phyloP scores from a whole-genome alignment of 139 green algal genomes.

The Microglena sp. region DNA sequence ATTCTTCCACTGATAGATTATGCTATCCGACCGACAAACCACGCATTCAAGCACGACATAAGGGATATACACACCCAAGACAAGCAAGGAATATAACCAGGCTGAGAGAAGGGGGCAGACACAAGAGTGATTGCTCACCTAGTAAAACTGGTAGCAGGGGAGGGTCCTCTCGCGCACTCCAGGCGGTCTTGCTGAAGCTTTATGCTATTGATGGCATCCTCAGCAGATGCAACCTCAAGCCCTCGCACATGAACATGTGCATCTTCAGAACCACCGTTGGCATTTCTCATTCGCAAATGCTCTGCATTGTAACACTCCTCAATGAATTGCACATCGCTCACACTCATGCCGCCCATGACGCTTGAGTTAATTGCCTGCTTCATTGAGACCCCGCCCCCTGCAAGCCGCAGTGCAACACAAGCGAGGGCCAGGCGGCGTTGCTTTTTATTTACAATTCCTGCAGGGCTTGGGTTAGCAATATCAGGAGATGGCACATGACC shows the following conservation, averaged over 20 bases:
- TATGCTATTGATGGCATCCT: background rate
- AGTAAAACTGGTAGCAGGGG: background rate
- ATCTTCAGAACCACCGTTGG: constrained; percentile 7
- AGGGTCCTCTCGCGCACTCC: background rate
- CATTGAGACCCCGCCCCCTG: constrained; percentile 23
- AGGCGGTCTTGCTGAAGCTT: background rate
- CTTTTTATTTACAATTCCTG: constrained; percentile 10
- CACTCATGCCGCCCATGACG: constrained; percentile 44
- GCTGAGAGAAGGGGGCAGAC: background rate
- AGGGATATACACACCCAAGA: no score
- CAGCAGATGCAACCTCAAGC: background rate
- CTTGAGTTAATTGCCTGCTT: constrained; percentile 39
- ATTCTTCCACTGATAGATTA: background rate
- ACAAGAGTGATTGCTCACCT: background rate
- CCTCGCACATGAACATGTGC: background rate
- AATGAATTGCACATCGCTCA: constrained; percentile 37
- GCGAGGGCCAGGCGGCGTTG: constrained; percentile 36
- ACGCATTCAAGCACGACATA: no score
- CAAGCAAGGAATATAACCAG: no score
- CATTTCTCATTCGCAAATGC: constrained; percentile 19
- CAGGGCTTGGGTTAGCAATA: background rate
- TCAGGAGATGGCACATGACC: background rate
- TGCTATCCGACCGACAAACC: no score
- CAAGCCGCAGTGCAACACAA: constrained; percentile 37
- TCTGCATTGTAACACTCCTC: constrained; percentile 38